Percentiles rank a stretch among this genome's conserved stretches.
phyloP scores from a whole-genome alignment of 1,139 yeast species.

The Kluyveromyces sp. region DNA sequence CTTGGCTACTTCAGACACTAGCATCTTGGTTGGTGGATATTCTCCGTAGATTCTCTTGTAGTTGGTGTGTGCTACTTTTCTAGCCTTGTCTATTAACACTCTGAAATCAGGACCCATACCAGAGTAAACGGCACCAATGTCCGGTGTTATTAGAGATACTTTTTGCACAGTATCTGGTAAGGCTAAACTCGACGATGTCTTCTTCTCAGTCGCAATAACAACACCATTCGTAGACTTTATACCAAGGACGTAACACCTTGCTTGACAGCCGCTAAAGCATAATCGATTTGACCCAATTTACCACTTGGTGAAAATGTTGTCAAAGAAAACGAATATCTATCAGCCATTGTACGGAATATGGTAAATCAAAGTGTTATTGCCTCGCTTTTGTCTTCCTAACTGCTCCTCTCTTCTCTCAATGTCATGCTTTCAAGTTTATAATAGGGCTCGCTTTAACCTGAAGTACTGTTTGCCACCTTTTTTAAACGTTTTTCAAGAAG shows the following conservation, averaged over 20 bases:
- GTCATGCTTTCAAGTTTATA: too few relatives aligned
- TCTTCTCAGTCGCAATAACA: constrained; percentile 94
- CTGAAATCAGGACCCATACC: constrained; percentile 99
- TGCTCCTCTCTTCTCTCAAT: neutral
- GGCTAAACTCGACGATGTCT: constrained; percentile 70
- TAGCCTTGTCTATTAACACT: constrained; percentile 85
- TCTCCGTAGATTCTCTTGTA: constrained; percentile 92
- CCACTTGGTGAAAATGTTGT: constrained; percentile 98
- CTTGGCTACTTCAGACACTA: constrained; percentile 91
- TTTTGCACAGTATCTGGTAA: constrained; percentile 71
- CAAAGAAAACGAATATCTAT: constrained; percentile 92
- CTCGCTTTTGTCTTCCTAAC: too few relatives aligned
- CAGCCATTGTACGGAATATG: constrained; percentile 56
- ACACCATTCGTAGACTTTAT: constrained; percentile 95
- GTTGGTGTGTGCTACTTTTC: constrained; percentile 87
- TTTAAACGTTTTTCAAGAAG: neutral
- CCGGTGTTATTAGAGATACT: constrained; percentile 82
- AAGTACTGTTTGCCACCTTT: neutral
- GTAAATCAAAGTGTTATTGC: neutral
- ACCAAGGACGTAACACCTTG: constrained; percentile 94
- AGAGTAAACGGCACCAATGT: constrained; percentile 92
- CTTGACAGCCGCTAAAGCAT: constrained; percentile 94
- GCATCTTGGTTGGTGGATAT: constrained; percentile 91
- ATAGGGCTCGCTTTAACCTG: too few relatives aligned
- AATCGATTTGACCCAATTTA: constrained; percentile 94